Conservation (phyloP, 2,329 filamentous ascomycete genomes). For the Ophiostoma ips region DNA sequence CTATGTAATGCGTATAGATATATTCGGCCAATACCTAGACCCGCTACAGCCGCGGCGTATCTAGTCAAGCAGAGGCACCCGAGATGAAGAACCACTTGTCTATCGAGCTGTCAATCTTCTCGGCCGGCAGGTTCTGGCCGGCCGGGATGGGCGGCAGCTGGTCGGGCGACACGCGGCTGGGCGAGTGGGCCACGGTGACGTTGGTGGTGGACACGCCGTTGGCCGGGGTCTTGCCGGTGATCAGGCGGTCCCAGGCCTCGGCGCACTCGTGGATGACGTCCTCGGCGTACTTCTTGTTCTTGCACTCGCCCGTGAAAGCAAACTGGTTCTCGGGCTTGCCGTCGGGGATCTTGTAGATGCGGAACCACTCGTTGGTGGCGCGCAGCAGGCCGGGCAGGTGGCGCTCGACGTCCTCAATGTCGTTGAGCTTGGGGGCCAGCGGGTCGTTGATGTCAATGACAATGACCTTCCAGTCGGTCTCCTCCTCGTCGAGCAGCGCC, state of each 20-base stretch:
- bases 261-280: constrained; percentile 92
- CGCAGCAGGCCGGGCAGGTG: constrained; percentile 93
- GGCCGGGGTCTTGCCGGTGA: constrained; percentile 72
- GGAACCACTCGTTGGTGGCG: constrained; percentile 99
- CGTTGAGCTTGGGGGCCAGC: constrained; percentile 89
- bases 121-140: constrained; percentile 67
- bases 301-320: constrained; percentile 99
- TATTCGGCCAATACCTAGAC: too few species aligned
- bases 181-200: constrained; percentile 58
- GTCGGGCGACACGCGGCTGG: constrained; percentile 53
- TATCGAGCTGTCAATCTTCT: constrained; percentile 87
- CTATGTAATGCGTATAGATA: too few species aligned
- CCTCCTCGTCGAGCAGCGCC: constrained; percentile 97
- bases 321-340: constrained; percentile 99
- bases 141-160: constrained; percentile 64
- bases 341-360: constrained; percentile 99
- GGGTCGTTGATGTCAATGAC: constrained; percentile 98
- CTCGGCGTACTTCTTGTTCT: constrained; percentile 98
- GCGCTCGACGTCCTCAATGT: constrained; percentile 97
- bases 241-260: constrained; percentile 93
- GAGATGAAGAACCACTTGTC: constrained; percentile 99
- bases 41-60: constrained; percentile 9
- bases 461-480: constrained; percentile 99
- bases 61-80: constrained; percentile 64
- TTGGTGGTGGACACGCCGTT: constrained; percentile 79